Evolutionary conservation across 371 early-diverging fungal species (phyloP).

Genomic region (Mortierella sp.): DNA sequence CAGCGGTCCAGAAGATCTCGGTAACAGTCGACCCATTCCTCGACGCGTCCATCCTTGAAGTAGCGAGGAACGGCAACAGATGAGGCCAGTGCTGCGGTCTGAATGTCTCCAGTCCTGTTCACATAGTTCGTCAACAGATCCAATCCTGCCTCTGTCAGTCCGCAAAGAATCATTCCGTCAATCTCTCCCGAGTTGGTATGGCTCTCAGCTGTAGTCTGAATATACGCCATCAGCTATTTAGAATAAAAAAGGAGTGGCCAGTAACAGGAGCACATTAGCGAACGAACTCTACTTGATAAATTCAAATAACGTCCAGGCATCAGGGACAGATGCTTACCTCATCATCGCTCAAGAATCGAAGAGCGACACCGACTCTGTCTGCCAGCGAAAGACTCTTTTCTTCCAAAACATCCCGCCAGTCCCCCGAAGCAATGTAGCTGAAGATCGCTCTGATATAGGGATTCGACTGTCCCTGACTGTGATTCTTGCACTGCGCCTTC

Average conservation of each 20-base stretch:
- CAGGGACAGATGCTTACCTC: slow-evolving; percentile 58
- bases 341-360: slow-evolving; percentile 81
- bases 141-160: slow-evolving; percentile 71
- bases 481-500: slow-evolving; percentile 72
- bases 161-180: slow-evolving; percentile 83
- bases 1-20: slow-evolving; percentile 89
- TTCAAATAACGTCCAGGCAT: not conserved
- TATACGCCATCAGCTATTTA: slow-evolving; percentile 66
- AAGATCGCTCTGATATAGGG: slow-evolving; percentile 87
- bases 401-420: slow-evolving; percentile 79
- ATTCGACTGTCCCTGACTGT: slow-evolving; percentile 74
- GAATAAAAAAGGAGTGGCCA: not conserved
- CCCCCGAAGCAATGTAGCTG: slow-evolving; percentile 79
- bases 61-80: slow-evolving; percentile 71
- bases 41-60: slow-evolving; percentile 74
- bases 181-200: slow-evolving; percentile 73
- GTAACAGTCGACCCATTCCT: slow-evolving; percentile 91
- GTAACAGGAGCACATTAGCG: too few relatives aligned
- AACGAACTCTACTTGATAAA: not conserved
- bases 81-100: slow-evolving; percentile 85
- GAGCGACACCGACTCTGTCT: slow-evolving; percentile 84
- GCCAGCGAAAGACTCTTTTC: slow-evolving; percentile 69
- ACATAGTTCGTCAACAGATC: slow-evolving; percentile 83
- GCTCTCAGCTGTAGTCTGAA: slow-evolving; percentile 63
- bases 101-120: slow-evolving; percentile 91